These are phyloP conservation scores for Crataegus laevigata DNA, from an alignment of 306 rosid species.

Conservation along the genomic window DNA sequence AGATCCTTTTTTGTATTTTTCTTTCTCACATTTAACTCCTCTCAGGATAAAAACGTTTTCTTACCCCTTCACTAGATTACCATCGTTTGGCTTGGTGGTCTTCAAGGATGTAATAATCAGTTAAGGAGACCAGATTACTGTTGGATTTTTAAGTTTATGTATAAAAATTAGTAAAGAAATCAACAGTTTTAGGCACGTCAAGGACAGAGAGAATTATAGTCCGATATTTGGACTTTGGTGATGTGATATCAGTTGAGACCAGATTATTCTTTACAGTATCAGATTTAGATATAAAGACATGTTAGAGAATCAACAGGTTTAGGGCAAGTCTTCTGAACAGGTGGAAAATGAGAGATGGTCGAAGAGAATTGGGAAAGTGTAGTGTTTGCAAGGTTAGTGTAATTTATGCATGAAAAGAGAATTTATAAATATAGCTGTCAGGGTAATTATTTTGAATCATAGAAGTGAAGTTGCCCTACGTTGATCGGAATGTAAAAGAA, in stretches of 20 bases:
- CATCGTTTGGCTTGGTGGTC: background rate
- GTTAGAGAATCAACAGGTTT: background rate
- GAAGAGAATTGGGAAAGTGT: background rate
- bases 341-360: background rate
- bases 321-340: background rate
- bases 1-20: background rate
- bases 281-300: background rate
- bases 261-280: background rate
- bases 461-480: background rate
- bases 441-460: background rate
- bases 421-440: background rate
- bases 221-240: background rate
- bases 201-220: background rate
- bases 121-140: background rate
- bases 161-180: background rate
- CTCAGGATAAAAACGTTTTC: background rate
- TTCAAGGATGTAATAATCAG: background rate
- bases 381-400: background rate
- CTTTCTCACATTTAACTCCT: background rate
- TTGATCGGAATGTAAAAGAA: background rate
- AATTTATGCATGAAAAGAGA: background rate
- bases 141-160: background rate
- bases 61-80: background rate
- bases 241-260: constrained; percentile 1
- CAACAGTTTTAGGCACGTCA: background rate